Conservation (phyloP, 2,329 filamentous ascomycete species). For the Fusarium sp. region DNA sequence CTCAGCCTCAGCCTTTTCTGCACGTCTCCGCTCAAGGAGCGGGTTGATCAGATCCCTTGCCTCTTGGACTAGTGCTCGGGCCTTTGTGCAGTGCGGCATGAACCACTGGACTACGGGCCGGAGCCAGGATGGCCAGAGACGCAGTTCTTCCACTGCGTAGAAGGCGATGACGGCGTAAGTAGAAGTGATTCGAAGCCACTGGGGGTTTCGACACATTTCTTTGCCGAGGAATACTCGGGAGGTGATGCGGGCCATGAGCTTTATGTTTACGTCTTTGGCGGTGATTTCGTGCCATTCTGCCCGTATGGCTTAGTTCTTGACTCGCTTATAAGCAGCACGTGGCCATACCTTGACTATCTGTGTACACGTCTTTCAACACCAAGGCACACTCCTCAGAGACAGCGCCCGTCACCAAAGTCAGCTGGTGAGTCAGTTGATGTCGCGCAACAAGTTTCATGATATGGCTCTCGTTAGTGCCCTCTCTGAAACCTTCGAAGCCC, state of each 20-base stretch:
- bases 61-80: background rate
- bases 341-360: background rate
- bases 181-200: background rate
- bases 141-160: background rate
- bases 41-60: background rate
- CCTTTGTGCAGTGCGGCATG: background rate
- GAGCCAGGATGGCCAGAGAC: background rate
- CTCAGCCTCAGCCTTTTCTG: accelerated
- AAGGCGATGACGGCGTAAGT: background rate
- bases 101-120: background rate
- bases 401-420: background rate
- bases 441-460: background rate
- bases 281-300: background rate
- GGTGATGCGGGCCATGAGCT: background rate
- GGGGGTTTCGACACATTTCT: background rate
- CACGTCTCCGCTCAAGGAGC: background rate
- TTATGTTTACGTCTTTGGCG: background rate
- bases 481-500: background rate
- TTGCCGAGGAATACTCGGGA: background rate
- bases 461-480: background rate
- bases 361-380: background rate
- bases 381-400: background rate
- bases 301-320: accelerated
- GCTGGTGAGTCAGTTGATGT: background rate
- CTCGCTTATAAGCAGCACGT: too few relatives aligned